Percentiles rank a stretch among this genome's conserved stretches.
phyloP scores from a whole-genome alignment of 2,329 filamentous ascomycete genomes.

The Coniochaeta ligniaria region DNA sequence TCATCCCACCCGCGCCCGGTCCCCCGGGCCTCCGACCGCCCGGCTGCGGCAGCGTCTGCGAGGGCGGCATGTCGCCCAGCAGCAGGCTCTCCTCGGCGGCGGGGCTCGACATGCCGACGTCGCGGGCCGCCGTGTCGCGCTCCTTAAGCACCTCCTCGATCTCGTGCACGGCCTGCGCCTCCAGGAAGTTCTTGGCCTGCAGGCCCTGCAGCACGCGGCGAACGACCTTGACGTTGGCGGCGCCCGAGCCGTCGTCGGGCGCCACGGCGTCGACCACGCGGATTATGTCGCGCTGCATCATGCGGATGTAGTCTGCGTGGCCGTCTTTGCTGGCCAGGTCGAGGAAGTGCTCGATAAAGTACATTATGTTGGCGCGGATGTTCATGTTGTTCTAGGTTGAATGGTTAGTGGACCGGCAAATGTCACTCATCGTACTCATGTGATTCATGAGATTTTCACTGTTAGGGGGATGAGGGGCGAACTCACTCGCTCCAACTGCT shows the following conservation, averaged over 20 bases:
- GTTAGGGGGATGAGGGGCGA: no score
- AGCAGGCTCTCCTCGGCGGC: conserved; percentile 18
- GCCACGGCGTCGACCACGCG: conserved; percentile 88
- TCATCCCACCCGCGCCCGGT: conserved; percentile 22
- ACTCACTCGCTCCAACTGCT: conserved; percentile 78
- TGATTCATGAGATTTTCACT: neutral
- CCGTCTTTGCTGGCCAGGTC: conserved; percentile 74
- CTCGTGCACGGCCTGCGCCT: conserved; percentile 66
- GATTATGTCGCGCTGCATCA: conserved; percentile 92
- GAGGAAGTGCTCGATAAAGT: conserved; percentile 93
- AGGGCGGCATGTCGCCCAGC: conserved; percentile 32
- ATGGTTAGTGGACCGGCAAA: neutral
- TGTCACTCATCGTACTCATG: neutral
- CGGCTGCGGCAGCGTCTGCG: conserved; percentile 30
- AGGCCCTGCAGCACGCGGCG: conserved; percentile 65
- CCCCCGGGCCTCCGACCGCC: conserved; percentile 13
- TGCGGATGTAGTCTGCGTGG: conserved; percentile 75
- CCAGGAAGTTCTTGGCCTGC: conserved; percentile 63
- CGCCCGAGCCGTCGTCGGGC: conserved; percentile 77
- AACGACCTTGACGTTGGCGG: conserved; percentile 90
- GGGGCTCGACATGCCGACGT: conserved; percentile 42
- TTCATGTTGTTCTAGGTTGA: conserved; percentile 78
- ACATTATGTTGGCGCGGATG: conserved; percentile 96
- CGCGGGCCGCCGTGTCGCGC: conserved; percentile 58
- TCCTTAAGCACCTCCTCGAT: conserved; percentile 80